These are phyloP conservation scores for Hypoxylon sp. DNA, from an alignment of 2,329 filamentous ascomycete species.

Conservation along the genomic window DNA sequence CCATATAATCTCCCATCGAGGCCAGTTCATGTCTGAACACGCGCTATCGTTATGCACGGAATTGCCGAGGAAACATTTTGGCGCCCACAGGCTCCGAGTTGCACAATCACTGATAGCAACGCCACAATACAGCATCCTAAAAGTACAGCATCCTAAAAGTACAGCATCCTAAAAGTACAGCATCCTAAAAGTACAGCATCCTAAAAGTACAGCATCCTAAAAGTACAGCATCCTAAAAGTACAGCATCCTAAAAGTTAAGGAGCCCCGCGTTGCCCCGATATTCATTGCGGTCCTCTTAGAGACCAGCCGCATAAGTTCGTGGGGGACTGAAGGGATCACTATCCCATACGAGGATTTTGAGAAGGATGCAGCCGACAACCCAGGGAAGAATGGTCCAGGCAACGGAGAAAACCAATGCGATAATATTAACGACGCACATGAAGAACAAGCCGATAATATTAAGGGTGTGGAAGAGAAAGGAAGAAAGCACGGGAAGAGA, in stretches of 20 bases:
- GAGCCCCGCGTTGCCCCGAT: background rate
- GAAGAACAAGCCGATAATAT: background rate
- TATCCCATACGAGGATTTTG: background rate
- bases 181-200: background rate
- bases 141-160: background rate
- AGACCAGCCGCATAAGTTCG: background rate
- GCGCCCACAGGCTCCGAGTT: background rate
- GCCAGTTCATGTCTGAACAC: background rate
- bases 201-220: constrained; percentile 2
- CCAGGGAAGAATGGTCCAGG: background rate
- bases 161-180: constrained; percentile 1
- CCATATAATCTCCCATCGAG: background rate
- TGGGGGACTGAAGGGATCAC: no score
- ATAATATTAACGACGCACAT: background rate
- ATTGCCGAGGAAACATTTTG: background rate
- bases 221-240: background rate
- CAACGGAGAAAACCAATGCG: background rate
- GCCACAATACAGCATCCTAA: background rate
- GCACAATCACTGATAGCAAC: background rate
- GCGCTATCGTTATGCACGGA: background rate
- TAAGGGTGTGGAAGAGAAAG: background rate
- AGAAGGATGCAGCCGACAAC: background rate
- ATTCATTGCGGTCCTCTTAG: background rate
- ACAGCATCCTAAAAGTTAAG: background rate
- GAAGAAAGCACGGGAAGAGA: background rate